Percentiles rank a stretch among this genome's conserved stretches.
These are phyloP conservation scores for Fusarium algeriense DNA, from an alignment of 2,329 filamentous ascomycete species.

Conservation along the genomic window DNA sequence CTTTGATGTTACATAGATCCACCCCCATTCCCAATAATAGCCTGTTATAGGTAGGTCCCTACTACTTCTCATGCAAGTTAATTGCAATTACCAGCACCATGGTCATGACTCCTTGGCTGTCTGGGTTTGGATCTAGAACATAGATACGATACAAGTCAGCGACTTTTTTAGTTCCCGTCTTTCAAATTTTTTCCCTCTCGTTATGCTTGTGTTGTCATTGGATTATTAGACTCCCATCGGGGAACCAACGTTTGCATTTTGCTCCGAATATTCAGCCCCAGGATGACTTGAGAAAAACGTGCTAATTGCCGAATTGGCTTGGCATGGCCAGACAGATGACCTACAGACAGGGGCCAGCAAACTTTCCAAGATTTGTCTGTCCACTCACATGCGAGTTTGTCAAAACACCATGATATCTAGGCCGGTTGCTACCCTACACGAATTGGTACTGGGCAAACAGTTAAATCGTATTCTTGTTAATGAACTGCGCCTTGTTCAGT, in stretches of 20 bases:
- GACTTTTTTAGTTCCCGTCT: constrained; percentile 20
- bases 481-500: constrained; percentile 18
- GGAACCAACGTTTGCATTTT: constrained; percentile 25
- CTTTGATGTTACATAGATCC: constrained; percentile 16
- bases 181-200: neutral
- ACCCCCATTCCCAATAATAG: constrained; percentile 14
- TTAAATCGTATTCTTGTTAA: constrained; percentile 28
- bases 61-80: constrained; percentile 12
- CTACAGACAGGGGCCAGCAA: constrained; percentile 18
- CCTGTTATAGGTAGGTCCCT: neutral
- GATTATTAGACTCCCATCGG: neutral
- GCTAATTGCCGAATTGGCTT: constrained; percentile 24
- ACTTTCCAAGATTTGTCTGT: constrained; percentile 14
- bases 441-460: neutral
- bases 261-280: constrained; percentile 14
- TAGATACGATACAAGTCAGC: constrained; percentile 4
- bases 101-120: constrained; percentile 22
- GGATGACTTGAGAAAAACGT: constrained; percentile 1
- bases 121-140: constrained; percentile 1
- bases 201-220: constrained; percentile 8
- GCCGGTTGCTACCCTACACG: constrained; percentile 33
- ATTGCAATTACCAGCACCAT: constrained; percentile 16
- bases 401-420: constrained; percentile 19
- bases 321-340: constrained; percentile 19
- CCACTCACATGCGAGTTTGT: constrained; percentile 31